Base-by-base conservation (phyloP, 768 basidiomycete genomes). In the Daedaleopsis nitida region DNA sequence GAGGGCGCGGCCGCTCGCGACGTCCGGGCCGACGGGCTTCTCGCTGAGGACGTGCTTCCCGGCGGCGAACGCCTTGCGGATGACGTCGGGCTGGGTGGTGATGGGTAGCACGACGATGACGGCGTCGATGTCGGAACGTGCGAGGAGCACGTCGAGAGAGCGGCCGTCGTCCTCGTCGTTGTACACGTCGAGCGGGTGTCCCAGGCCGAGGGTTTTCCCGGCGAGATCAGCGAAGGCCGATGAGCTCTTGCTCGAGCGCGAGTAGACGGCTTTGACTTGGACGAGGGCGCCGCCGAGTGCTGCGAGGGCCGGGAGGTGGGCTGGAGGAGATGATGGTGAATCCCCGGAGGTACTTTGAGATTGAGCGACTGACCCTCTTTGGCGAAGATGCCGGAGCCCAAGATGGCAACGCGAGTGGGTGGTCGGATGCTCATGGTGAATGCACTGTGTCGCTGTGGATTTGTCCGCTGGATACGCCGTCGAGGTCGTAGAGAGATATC, bases 31-130 rank as follows among this genome's bases (percentile, higher is more conserved):
- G 14, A 94, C 81, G 7, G 94, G 94, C 70, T 96, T 96, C 78
- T 96, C 94, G 72, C 88, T 89, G 61, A 95, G 70, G 52, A 96
- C 92, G 70, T 95, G 91, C 75, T 96, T 96, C 27, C 93, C 91
- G 3, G 91, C 89, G 0, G 77, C 82, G 39, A 89, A 76, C 0
- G 84, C 82, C 68, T 82, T 83, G 59, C 83, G 73, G 57, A 96
- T 77, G 60, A 94, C 76, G 17, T 75, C 73, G 2, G 93, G 91
- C 72, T 94, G 92, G 5, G 80, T 67, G 0, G 85, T 81, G 69
- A 96, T 94, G 0, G 93, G 93, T 12, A 96, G 78, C 6, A 83
- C 86, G 54, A 95, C 76, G 70, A 92, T 81, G 35, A 95, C 90
- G 21, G 86, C 85, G 17, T 78, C 71, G 67, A 96, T 84, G 64